Percentiles rank a stretch among this genome's conserved stretches.
These are phyloP conservation scores for Acanthamoeba healyi DNA, from an alignment of 208 protist species.

Conservation along the genomic window DNA sequence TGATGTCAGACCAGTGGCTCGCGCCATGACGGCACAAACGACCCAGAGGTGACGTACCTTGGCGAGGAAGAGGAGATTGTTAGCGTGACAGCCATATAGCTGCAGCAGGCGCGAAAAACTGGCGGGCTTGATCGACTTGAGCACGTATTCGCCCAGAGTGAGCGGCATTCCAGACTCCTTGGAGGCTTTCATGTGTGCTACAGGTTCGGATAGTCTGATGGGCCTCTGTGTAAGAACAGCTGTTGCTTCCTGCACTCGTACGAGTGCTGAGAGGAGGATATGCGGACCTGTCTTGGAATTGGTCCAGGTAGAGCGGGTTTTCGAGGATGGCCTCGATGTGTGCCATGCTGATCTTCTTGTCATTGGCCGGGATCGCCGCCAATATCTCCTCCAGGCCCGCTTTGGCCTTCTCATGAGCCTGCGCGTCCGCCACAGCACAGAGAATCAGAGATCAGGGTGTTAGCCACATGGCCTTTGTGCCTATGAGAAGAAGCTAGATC, in stretches of 20 bases:
- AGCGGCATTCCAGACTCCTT: constrained; percentile 20
- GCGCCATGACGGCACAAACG: too few relatives aligned
- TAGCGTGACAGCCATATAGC: neutral
- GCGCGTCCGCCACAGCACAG: neutral
- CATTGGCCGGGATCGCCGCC: neutral
- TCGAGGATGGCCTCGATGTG: constrained; percentile 57
- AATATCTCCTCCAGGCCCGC: constrained; percentile 3
- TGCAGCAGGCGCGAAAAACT: constrained; percentile 3
- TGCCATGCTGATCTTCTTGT: neutral
- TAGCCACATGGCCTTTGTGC: too few relatives aligned
- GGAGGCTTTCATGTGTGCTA: neutral
- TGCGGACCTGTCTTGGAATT: constrained; percentile 57
- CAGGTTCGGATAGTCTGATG: neutral
- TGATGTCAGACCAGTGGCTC: too few relatives aligned
- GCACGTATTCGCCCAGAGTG: neutral
- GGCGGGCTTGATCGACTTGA: neutral
- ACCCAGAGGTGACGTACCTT: too few relatives aligned
- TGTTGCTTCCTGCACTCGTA: too few relatives aligned
- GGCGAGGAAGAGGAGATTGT: constrained; percentile 59
- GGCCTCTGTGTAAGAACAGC: neutral
- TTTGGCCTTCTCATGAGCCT: neutral
- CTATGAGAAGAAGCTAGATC: too few relatives aligned
- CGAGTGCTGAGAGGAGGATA: neutral
- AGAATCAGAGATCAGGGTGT: too few relatives aligned
- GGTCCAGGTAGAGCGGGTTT: constrained; percentile 49